Base-by-base conservation (phyloP, 345 rosid genomes). In the Gossypium thurberi region DNA sequence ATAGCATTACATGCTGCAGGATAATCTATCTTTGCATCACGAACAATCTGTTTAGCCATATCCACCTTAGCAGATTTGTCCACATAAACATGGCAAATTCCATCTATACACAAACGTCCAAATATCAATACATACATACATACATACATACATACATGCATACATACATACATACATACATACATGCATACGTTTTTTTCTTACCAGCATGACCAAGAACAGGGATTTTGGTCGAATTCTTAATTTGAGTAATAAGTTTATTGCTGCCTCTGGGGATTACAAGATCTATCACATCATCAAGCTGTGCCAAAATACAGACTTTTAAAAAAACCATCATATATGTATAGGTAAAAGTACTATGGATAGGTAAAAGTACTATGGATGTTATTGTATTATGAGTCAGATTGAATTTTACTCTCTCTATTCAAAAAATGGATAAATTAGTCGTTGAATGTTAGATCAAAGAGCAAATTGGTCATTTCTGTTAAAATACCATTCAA, bases 251-350 rank as follows among this genome's bases (percentile, higher is more conserved):
- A 75, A 90, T 90, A 75, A 88, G 88, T 53, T 75, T 80, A 47
- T 83, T 88, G 85, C 95, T 86, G 66, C 95, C 95, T 82, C 95
- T 88, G 40, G 91, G 90, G 73, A 88, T 90, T 51, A 88, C 92
- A 63, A 90, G 95, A 76, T 90, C 92, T 23, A 90, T 88, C 23
- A 86, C 92, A 83, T 90, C 92, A 78, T 88, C 95, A 68, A 88
- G 92, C 92, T 90, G 86, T 47, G 21, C 44, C 46, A 74, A 7
- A 77, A 63, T n/a, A 33, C 7, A 66, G 65, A 57, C 46, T 21
- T 11, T 23, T 7, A 42, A 52, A 71, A 70, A 15, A 33, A 47
- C 37, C 37, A 33, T 28, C 6, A 4, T 28, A 28, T 33, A 33
- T 33, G 37, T 33, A 4, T 33, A 33, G 1, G 6, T 0, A 33